Conservation (phyloP, 2,329 filamentous ascomycete genomes). For the Exophiala dermatitidis region DNA sequence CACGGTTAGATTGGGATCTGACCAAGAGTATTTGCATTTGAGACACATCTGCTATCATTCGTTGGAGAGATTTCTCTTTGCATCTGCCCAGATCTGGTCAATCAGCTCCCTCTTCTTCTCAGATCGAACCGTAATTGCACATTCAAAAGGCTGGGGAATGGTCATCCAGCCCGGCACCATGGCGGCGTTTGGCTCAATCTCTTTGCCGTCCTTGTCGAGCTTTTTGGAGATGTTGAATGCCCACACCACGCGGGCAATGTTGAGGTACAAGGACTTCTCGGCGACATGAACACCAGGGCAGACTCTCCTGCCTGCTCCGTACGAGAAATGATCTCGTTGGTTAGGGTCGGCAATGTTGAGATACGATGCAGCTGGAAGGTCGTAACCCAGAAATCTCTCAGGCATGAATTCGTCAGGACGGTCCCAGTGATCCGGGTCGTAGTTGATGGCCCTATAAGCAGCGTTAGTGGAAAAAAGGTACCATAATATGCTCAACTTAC, state of each 20-base stretch:
- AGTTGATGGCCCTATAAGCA: constrained; percentile 32
- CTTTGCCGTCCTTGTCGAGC: constrained; percentile 9
- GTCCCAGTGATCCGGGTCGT: constrained; percentile 37
- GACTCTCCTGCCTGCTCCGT: constrained; percentile 30
- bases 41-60: no score
- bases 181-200: constrained; percentile 14
- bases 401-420: constrained; percentile 38
- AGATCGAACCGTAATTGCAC: constrained; percentile 10
- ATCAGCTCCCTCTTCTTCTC: constrained; percentile 17
- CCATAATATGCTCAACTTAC: constrained; percentile 31
- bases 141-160: constrained; percentile 18
- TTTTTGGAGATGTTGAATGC: constrained; percentile 29
- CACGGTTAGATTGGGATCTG: no score
- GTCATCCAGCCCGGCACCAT: constrained; percentile 23
- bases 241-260: constrained; percentile 31
- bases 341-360: constrained; percentile 30
- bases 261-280: constrained; percentile 30
- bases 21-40: no score
- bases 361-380: constrained; percentile 32
- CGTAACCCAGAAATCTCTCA: constrained; percentile 25
- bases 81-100: no score
- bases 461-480: neutral
- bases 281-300: constrained; percentile 32
- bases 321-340: constrained; percentile 29
- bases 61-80: no score